These are phyloP conservation scores for Cyclotella baltica DNA, from an alignment of 108 stramenopile genomes.

Conservation along the genomic window DNA sequence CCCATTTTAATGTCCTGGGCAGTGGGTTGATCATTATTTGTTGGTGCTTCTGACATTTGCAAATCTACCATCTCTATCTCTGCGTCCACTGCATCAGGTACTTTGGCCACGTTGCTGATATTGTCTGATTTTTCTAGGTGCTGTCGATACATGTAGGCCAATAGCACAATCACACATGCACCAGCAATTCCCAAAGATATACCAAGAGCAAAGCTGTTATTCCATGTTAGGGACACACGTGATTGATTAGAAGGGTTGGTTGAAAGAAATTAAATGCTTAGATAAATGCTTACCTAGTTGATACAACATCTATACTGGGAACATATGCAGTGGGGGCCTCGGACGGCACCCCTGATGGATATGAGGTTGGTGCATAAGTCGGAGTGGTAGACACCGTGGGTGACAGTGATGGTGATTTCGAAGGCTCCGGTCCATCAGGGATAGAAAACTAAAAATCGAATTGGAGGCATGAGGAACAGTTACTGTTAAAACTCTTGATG, in stretches of 20 bases:
- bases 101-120: neutral
- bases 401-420: neutral
- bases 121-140: constrained; percentile 16
- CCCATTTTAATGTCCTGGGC: neutral
- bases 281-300: neutral
- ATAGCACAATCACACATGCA: constrained; percentile 19
- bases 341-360: neutral
- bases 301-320: neutral
- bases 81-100: neutral
- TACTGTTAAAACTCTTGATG: neutral
- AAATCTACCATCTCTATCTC: neutral
- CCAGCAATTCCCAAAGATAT: constrained; percentile 31
- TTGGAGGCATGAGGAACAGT: neutral
- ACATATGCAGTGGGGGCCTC: neutral
- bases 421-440: neutral
- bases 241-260: neutral
- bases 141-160: constrained; percentile 5
- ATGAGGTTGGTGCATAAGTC: neutral
- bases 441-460: neutral
- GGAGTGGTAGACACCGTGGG: neutral
- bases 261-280: neutral
- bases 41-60: neutral
- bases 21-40: neutral
- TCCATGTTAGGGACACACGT: neutral
- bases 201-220: constrained; percentile 30